Base-by-base conservation (phyloP, 116 monocot species). In the Zostera marina region DNA sequence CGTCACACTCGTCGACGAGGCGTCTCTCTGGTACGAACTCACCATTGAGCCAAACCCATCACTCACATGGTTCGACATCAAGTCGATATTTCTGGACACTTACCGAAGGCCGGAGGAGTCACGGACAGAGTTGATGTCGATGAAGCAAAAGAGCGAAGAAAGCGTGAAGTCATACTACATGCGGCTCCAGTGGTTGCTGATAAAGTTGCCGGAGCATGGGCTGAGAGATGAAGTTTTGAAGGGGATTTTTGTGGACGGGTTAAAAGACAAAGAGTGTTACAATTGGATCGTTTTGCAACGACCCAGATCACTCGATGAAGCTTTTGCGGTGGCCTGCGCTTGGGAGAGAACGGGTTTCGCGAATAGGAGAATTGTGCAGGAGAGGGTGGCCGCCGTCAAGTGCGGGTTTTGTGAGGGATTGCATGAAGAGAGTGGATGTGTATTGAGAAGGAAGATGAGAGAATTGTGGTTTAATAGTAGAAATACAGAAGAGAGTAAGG, bases 1-100 rank as follows among this genome's bases (percentile, higher is more conserved):
- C 24, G 81, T 81, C 24, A 79, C 90, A 3, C 84, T 90, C 32
- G 66, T 78, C 63, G 78, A 56, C 66, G 71, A 80, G 22, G 90
- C 90, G 25, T 72, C 79, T 23, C 78, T 81, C 24, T 90, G 90
- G 90, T 83, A 83, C 80, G 89, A 89, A 13, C 76, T 90, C 63
- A 14, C 41, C 41, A 60, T 77, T 10, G 74, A 76, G 23, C 72
- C 79, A 26, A 32, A 63, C 38, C 46, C 65, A 5, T 40, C 64
- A 15, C 47, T 59, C 11, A 41, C 73, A 1, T 90, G 90, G 90
- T 56, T 60, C 13, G 70, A 69, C 1, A 45, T 76, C 48, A 63
- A 72, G 13, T 23, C 67, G 24, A 49, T 60, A 41, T 90, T 90
- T 73, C 58, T 84, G 24, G 20, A 19, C 4, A 64, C 76, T 39